A percentile compares a stretch with the other conserved stretches of the same genome.
These are phyloP conservation scores for Inga laurina DNA, from an alignment of 306 rosid species.

Conservation along the genomic window DNA sequence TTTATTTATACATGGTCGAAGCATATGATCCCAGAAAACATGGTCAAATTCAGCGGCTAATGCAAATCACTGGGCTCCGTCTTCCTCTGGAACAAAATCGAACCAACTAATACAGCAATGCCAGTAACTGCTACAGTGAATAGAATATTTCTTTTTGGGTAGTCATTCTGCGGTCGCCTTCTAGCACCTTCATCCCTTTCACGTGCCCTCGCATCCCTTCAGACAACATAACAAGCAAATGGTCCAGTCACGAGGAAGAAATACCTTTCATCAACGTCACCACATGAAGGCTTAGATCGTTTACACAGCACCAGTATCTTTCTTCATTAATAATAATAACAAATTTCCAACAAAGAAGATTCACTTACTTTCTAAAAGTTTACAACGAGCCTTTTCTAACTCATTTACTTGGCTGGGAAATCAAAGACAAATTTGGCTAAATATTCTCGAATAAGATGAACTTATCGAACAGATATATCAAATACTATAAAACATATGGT, in stretches of 20 bases:
- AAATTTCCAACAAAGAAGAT: neutral
- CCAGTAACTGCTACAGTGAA: slow-evolving; percentile 85
- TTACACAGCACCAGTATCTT: neutral
- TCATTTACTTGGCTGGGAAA: neutral
- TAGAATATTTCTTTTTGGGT: slow-evolving; percentile 57
- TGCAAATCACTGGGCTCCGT: slow-evolving; percentile 57
- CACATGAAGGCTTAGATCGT: neutral
- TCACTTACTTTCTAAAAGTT: neutral
- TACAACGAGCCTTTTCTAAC: neutral
- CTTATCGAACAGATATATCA: neutral
- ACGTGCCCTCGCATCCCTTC: slow-evolving; percentile 70
- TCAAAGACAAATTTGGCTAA: neutral
- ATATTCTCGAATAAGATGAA: neutral
- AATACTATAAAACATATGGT: slow-evolving; percentile 4
- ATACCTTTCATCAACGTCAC: neutral
- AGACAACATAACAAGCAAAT: slow-evolving; percentile 32
- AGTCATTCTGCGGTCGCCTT: slow-evolving; percentile 67
- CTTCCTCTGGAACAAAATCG: slow-evolving; percentile 67
- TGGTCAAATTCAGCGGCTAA: slow-evolving; percentile 37
- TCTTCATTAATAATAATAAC: neutral
- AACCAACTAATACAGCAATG: slow-evolving; percentile 82
- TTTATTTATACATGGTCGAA: slow-evolving; percentile 23
- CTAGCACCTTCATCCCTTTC: slow-evolving; percentile 58
- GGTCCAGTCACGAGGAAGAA: slow-evolving; percentile 18
- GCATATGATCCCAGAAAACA: slow-evolving; percentile 31